A percentile compares a stretch with the other conserved stretches of the same genome.
Conservation (phyloP, 352 stramenopile species). For the Halophytophthora batemanensis region DNA sequence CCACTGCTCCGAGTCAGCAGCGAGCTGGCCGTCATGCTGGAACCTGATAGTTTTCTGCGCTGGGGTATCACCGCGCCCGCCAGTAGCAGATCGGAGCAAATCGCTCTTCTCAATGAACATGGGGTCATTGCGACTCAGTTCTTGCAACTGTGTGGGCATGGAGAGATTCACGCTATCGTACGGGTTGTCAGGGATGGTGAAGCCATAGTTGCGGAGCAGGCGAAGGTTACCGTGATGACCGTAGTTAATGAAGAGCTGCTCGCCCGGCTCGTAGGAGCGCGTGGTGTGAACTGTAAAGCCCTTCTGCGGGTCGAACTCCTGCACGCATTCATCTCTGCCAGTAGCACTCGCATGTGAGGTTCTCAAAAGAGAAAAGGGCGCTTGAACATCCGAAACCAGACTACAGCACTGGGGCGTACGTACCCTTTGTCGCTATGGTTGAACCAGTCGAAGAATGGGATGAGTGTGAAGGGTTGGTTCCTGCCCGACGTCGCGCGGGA, state of each 20-base stretch:
- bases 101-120: conserved; percentile 33
- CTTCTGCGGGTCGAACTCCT: conserved; percentile 51
- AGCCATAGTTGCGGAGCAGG: conserved; percentile 81
- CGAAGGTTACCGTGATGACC: conserved; percentile 62
- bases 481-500: conserved; percentile 73
- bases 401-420: not conserved
- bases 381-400: not conserved
- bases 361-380: conserved; percentile 1
- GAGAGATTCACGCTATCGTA: conserved; percentile 41
- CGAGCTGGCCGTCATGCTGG: conserved; percentile 28
- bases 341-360: conserved; percentile 1
- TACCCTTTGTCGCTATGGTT: conserved; percentile 70
- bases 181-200: conserved; percentile 40
- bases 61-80: conserved; percentile 7
- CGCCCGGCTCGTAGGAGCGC: conserved; percentile 44
- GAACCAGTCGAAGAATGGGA: conserved; percentile 88
- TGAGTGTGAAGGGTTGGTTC: conserved; percentile 75
- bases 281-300: conserved; percentile 67
- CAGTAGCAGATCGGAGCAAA: conserved; percentile 27
- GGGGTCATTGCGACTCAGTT: conserved; percentile 27
- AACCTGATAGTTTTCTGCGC: conserved; percentile 35
- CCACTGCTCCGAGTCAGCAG: conserved; percentile 40
- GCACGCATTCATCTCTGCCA: conserved; percentile 58
- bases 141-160: conserved; percentile 36
- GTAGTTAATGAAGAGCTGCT: conserved; percentile 85